Conservation (phyloP, 495 filamentous ascomycete species). For the Usnea hakonensis region DNA sequence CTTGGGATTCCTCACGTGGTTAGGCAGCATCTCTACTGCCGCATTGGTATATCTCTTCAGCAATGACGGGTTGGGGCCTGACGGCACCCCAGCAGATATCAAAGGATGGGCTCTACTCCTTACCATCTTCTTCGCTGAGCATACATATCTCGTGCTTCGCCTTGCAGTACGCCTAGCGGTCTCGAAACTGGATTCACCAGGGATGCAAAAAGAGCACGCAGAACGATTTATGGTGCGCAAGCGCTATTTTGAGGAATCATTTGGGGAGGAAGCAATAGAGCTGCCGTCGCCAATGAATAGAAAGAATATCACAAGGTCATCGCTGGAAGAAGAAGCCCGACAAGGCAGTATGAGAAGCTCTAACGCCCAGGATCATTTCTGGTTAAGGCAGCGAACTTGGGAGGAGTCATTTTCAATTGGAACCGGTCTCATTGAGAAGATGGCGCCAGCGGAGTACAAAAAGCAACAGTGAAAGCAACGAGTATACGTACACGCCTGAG, state of each 20-base stretch:
- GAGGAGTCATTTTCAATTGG: conserved; percentile 54
- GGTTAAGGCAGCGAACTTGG: conserved; percentile 58
- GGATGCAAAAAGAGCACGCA: conserved; percentile 68
- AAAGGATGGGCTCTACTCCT: conserved; percentile 73
- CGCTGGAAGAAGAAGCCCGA: conserved; percentile 64
- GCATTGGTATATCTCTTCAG: conserved; percentile 85
- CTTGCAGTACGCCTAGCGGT: conserved; percentile 62
- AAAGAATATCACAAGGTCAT: conserved; percentile 36
- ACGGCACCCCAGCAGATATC: conserved; percentile 57
- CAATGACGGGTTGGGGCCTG: conserved; percentile 49
- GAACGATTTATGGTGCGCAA: conserved; percentile 70
- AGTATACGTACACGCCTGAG: background rate
- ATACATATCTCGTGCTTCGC: conserved; percentile 69
- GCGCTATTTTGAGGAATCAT: conserved; percentile 57
- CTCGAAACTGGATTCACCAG: conserved; percentile 74
- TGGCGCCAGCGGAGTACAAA: conserved; percentile 41
- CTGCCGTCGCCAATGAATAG: conserved; percentile 27
- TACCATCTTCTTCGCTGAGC: conserved; percentile 81
- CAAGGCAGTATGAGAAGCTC: conserved; percentile 41
- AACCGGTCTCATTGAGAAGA: conserved; percentile 45
- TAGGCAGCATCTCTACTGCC: conserved; percentile 77
- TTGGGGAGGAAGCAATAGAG: conserved; percentile 33
- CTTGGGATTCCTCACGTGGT: conserved; percentile 82
- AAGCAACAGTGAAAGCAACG: conserved; percentile 45
- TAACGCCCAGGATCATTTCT: conserved; percentile 58